Conservation (phyloP, 2,329 filamentous ascomycete genomes). For the Ophiostoma quercus region DNA sequence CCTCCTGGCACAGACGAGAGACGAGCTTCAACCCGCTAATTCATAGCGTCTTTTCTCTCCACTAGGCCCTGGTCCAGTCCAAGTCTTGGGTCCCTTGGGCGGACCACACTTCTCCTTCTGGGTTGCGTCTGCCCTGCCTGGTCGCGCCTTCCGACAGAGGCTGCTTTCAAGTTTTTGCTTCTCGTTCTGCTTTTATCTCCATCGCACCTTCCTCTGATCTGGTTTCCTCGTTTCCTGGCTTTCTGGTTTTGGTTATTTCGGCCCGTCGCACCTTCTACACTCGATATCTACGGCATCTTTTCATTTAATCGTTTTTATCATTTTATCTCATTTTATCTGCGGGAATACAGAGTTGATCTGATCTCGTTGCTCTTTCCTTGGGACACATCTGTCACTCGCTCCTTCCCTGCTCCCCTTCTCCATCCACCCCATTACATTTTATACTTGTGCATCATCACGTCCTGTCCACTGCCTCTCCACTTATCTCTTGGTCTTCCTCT, state of each 20-base stretch:
- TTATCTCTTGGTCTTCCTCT: background rate
- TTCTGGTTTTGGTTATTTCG: too few relatives aligned
- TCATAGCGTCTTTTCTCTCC: background rate
- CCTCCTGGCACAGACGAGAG: background rate
- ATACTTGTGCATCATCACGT: constrained; percentile 1
- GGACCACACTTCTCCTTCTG: background rate
- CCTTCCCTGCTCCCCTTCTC: background rate
- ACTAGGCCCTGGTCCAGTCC: constrained; percentile 11
- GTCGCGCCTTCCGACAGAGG: constrained; percentile 6
- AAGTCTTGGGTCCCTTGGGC: constrained; percentile 1
- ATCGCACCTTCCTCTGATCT: background rate
- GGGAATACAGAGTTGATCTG: background rate
- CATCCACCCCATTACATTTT: constrained; percentile 1
- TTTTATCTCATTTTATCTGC: background rate
- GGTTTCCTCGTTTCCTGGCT: background rate
- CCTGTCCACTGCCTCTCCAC: background rate
- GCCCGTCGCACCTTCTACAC: background rate
- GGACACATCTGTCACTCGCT: constrained; percentile 10
- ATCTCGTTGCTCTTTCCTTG: background rate
- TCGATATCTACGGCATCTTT: background rate
- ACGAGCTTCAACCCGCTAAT: background rate
- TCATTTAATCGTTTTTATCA: background rate
- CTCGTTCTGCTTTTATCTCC: background rate
- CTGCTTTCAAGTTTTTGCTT: background rate
- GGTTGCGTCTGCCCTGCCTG: background rate